Evolutionary conservation across 345 rosid genomes (phyloP), one percentile per base, ranked within the genome.

Genomic region (Salix brachista): DNA sequence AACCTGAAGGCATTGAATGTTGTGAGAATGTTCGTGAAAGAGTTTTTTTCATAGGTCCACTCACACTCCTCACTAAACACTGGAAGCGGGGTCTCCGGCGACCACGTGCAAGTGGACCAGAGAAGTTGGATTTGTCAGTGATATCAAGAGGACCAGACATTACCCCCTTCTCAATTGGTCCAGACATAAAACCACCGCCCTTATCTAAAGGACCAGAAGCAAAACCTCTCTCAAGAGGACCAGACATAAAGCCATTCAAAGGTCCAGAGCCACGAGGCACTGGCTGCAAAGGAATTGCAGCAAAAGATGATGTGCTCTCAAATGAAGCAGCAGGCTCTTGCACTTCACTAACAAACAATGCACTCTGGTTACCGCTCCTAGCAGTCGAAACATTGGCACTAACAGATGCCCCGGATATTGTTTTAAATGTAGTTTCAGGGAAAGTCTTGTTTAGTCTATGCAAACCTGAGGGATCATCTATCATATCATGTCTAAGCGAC

Each of bases 81-180:
- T 89, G 97, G 74, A 94, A 79, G 65, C 89, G 90, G 67, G 88
- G 91, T 85, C 85, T 92, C 71, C 84, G 84, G 8, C 87, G 89
- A 37, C 92, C 89, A 23, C 84, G 85, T 52, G 97, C 86, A 70
- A 94, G 95, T 2, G 97, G 98, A n/a, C 97, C 98, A 3, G 97
- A 94, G 86, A 94, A 94, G 76, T 92, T 94, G 70, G 97, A 90
- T 78, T 78, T 85, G 83, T 92, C 98, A 67, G 85, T 73, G 52
- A 82, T 90, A 79, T 94, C 98, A 82, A 94, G 92, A 76, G 98
- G 97, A 19, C 98, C 98, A 16, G 98, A 94, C 98, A 94, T 94
- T 26, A 87, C 96, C 81, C 97, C 97, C 77, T 87, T 92, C 79
- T 92, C 97, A 36, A 94, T 92, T 65, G 98, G 97, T 67, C 97